Evolutionary conservation across 2,329 filamentous ascomycete genomes (phyloP).

Genomic region (Aureobasidium sp.): DNA sequence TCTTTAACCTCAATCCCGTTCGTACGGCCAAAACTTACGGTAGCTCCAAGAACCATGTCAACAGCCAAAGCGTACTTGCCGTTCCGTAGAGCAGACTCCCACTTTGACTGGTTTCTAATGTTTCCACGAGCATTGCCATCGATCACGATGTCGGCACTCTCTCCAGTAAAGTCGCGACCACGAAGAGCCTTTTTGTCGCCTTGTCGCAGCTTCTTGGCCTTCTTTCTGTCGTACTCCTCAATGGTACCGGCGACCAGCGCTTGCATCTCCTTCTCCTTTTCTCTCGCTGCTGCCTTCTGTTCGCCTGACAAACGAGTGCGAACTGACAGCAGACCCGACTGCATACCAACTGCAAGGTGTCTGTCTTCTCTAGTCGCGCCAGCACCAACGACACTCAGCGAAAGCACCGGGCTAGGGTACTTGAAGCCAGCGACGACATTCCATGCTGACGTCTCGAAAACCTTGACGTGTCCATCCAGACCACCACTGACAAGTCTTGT

Average conservation of each 20-base stretch:
- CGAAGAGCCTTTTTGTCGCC: constrained; percentile 54
- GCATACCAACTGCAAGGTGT: constrained; percentile 91
- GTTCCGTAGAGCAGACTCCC: constrained; percentile 76
- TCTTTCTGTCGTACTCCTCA: constrained; percentile 67
- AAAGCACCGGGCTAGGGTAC: constrained; percentile 85
- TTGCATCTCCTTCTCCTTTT: constrained; percentile 78
- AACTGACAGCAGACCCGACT: constrained; percentile 84
- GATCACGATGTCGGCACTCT: constrained; percentile 82
- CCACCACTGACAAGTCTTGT: constrained; percentile 78
- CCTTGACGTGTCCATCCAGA: constrained; percentile 92
- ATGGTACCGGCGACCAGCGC: constrained; percentile 69
- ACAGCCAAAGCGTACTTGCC: constrained; percentile 71
- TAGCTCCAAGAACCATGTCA: constrained; percentile 60
- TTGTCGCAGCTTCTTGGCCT: constrained; percentile 54
- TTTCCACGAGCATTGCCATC: constrained; percentile 62
- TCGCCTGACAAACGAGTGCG: constrained; percentile 80
- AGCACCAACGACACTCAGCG: constrained; percentile 66
- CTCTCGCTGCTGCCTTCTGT: constrained; percentile 67
- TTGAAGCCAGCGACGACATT: constrained; percentile 94
- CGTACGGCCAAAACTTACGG: not conserved
- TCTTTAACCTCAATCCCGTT: not conserved
- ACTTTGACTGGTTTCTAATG: constrained; percentile 59
- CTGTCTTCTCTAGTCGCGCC: constrained; percentile 71
- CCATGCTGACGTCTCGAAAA: constrained; percentile 91
- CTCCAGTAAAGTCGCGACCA: constrained; percentile 73